Base-by-base conservation (phyloP, 306 rosid genomes). In the peach (Prunus persica) region DNA sequence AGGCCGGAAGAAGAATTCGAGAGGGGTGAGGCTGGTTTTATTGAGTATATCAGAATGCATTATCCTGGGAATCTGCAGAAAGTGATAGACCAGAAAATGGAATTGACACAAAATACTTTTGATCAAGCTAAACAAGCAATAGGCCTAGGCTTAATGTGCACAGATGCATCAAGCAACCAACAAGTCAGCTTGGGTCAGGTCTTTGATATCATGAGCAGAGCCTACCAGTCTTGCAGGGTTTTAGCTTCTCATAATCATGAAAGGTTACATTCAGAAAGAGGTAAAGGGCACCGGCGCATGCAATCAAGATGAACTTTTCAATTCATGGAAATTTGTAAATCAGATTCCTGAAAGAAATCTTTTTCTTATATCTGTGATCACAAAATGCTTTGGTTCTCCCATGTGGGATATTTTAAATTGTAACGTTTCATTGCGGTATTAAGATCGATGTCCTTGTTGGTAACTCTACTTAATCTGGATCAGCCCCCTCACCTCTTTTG, bases 81-180 rank as follows among this genome's bases (percentile, higher is more conserved):
- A 46, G 77, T 81, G 72, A 76, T 84, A 67, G 89, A 91, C 76
- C 86, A 82, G 78, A 85, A 75, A 56, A 80, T 89, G 83, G 79
- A 86, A 75, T 14, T 80, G 41, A 77, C 76, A 49, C 86, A 86
- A 65, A 67, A 71, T 64, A 72, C 63, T 49, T 49, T 74, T 22
- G 72, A 84, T 75, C 92, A 83, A 80, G 81, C 81, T 51, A 80
- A 74, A 76, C 77, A 79, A 52, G 78, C 57, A 47, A 46, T 89
- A 43, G 73, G 82, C 61, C 49, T 91, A 1, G 91, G 88, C 69
- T 51, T 89, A 73, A 71, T 74, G 88, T 87, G 92, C 86, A 80
- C 86, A 43, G 85, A 89, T 8, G 71, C 75, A 79, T 81, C 88
- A 76, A 76, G 78, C 54, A 66, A 45, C 67, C 78, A 73, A 50